These are phyloP conservation scores for Stenocarpella maydis DNA, from an alignment of 2,329 filamentous ascomycete species.

Conservation along the genomic window DNA sequence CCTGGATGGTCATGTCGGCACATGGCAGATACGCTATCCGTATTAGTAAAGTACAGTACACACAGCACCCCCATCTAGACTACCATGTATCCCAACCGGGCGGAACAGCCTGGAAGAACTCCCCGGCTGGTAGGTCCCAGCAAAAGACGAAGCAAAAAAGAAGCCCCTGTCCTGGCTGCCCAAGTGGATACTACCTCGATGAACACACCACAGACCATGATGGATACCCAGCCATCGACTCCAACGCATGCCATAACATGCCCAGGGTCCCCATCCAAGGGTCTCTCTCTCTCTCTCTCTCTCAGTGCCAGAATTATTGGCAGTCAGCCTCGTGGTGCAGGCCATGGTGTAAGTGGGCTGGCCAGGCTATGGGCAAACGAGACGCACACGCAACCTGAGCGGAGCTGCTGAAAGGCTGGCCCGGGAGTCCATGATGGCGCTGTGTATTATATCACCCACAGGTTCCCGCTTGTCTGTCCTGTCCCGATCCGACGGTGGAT, in stretches of 20 bases:
- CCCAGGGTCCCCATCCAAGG: constrained; percentile 3
- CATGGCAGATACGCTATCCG: neutral
- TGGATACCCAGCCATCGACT: too few relatives aligned
- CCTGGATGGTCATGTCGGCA: neutral
- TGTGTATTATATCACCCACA: too few relatives aligned
- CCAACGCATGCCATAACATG: too few relatives aligned
- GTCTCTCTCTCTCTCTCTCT: neutral
- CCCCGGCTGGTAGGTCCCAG: constrained; percentile 22
- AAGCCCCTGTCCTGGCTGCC: constrained; percentile 7
- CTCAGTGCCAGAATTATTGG: neutral
- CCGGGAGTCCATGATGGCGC: constrained; percentile 18
- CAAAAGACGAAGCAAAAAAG: neutral
- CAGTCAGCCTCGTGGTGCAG: constrained; percentile 19
- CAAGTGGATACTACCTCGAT: neutral
- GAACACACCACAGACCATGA: too few relatives aligned
- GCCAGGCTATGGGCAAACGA: neutral
- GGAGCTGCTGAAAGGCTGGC: constrained; percentile 15
- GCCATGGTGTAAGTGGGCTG: too few relatives aligned
- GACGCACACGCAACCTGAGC: neutral
- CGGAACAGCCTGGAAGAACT: constrained; percentile 28
- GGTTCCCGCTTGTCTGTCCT: neutral
- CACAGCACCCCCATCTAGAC: neutral
- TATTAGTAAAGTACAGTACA: too few relatives aligned
- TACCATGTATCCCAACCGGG: constrained; percentile 4
- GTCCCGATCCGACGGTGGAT: neutral